phyloP scores from a whole-genome alignment of 306 rosid genomes.

The Acacia acuminata region DNA sequence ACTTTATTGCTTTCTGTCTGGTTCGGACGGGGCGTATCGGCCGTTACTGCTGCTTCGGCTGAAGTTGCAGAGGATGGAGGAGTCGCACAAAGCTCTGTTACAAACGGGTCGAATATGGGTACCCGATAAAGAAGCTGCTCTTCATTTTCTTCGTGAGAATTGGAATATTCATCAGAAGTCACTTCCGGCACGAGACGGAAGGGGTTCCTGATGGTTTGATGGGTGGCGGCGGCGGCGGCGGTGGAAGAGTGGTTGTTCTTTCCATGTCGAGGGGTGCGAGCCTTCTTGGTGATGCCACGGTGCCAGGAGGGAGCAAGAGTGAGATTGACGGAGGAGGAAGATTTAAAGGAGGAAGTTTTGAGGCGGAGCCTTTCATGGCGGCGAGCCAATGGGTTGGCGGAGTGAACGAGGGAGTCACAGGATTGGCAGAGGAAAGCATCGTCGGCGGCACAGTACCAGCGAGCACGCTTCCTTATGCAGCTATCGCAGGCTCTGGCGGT shows the following conservation, averaged over 20 bases:
- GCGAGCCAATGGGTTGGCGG: constrained; percentile 74
- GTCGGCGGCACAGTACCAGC: constrained; percentile 97
- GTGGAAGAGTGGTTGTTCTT: constrained; percentile 25
- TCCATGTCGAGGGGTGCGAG: constrained; percentile 75
- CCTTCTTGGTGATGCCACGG: constrained; percentile 63
- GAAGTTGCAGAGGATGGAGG: constrained; percentile 36
- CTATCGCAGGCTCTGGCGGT: constrained; percentile 89
- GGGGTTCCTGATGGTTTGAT: constrained; percentile 31
- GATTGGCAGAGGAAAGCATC: constrained; percentile 90
- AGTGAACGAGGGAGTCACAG: constrained; percentile 86
- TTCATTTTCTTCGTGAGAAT: constrained; percentile 62
- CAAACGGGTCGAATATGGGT: constrained; percentile 71
- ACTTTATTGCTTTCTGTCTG: constrained; percentile 14
- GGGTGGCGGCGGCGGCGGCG: not conserved
- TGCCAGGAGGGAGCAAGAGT: constrained; percentile 63
- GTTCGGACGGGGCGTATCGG: not conserved
- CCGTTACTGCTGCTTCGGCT: constrained; percentile 11
- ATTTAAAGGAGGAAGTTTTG: constrained; percentile 49
- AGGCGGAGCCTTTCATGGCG: constrained; percentile 74
- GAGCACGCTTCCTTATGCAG: constrained; percentile 84
- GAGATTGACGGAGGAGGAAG: constrained; percentile 1
- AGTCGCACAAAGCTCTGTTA: constrained; percentile 41
- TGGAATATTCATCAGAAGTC: constrained; percentile 51
- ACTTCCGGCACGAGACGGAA: constrained; percentile 74
- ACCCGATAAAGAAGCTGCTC: constrained; percentile 80